Percentiles rank a stretch among this genome's conserved stretches.
Evolutionary conservation across 1,139 yeast genomes (phyloP).

Genomic region (Yamadazyma siamensis): DNA sequence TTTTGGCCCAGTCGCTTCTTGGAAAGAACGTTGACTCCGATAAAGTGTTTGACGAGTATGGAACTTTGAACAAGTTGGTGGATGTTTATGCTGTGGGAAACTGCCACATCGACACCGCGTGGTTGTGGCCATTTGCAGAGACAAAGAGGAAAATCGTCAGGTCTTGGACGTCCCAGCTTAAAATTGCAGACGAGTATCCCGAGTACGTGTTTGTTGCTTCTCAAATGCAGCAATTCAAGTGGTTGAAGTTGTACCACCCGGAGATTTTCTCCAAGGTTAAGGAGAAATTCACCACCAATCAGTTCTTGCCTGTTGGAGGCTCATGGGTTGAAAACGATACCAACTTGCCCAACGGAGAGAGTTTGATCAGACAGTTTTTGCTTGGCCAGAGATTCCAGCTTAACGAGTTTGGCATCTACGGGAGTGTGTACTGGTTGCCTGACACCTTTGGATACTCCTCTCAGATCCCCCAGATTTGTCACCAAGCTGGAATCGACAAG

Average conservation of each 20-base stretch:
- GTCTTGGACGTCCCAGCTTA: conserved; percentile 92
- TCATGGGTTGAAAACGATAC: conserved; percentile 98
- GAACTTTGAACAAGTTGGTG: conserved; percentile 21
- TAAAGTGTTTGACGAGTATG: conserved; percentile 47
- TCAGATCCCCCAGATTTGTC: conserved; percentile 91
- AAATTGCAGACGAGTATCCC: conserved; percentile 81
- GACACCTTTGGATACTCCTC: conserved; percentile 97
- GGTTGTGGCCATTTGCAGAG: conserved; percentile 98
- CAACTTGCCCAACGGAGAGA: conserved; percentile 89
- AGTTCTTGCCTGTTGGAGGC: conserved; percentile 90
- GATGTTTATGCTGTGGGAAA: conserved; percentile 84
- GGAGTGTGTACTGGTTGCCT: conserved; percentile 88
- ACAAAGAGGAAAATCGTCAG: conserved; percentile 88
- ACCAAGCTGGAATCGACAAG: conserved; percentile 74
- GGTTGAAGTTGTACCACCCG: conserved; percentile 87
- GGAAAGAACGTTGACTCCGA: conserved; percentile 65
- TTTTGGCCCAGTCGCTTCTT: conserved; percentile 59
- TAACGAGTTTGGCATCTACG: conserved; percentile 71
- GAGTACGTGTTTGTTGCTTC: conserved; percentile 94
- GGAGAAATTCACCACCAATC: conserved; percentile 65
- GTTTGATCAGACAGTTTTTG: conserved; percentile 81
- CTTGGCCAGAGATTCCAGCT: conserved; percentile 85
- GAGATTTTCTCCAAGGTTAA: conserved; percentile 62
- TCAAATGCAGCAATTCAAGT: conserved; percentile 92
- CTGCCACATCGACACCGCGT: conserved; percentile 96